phyloP scores from a whole-genome alignment of 2,329 filamentous ascomycete genomes.

The Diaporthe eres region DNA sequence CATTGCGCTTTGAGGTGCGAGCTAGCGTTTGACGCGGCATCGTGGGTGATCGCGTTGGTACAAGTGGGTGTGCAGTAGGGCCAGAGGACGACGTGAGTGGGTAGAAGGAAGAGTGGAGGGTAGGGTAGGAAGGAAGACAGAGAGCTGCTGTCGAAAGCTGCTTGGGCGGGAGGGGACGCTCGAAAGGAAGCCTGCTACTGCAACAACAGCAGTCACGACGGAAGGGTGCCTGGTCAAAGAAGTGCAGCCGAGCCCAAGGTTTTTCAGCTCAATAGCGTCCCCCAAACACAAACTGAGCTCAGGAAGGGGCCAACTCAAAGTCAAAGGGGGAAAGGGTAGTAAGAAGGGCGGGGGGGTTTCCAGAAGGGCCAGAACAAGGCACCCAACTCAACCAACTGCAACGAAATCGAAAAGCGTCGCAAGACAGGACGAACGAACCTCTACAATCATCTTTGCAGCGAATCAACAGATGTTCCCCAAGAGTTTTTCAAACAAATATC shows the following conservation, averaged over 20 bases:
- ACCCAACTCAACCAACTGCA: slow-evolving; percentile 1
- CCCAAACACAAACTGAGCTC: background rate
- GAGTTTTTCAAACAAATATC: slow-evolving; percentile 12
- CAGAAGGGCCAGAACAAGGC: background rate
- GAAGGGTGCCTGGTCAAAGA: background rate
- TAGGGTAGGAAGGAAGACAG: background rate
- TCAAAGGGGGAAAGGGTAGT: background rate
- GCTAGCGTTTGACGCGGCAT: background rate
- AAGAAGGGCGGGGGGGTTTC: background rate
- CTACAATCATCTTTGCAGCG: slow-evolving; percentile 54
- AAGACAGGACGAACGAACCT: slow-evolving; percentile 44
- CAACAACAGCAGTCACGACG: background rate
- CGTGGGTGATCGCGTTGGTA: background rate
- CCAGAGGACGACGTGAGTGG: background rate
- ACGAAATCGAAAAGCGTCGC: background rate
- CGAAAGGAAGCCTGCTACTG: background rate
- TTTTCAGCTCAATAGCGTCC: background rate
- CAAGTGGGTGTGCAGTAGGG: background rate
- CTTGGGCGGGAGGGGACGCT: background rate
- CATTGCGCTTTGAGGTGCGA: slow-evolving; percentile 42
- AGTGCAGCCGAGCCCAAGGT: background rate
- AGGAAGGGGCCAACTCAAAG: background rate
- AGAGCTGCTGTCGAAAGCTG: background rate
- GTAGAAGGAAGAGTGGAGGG: background rate
- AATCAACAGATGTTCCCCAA: background rate